These are phyloP conservation scores for Paramyrothecium roridum DNA, from an alignment of 2,329 filamentous ascomycete species.

Conservation along the genomic window DNA sequence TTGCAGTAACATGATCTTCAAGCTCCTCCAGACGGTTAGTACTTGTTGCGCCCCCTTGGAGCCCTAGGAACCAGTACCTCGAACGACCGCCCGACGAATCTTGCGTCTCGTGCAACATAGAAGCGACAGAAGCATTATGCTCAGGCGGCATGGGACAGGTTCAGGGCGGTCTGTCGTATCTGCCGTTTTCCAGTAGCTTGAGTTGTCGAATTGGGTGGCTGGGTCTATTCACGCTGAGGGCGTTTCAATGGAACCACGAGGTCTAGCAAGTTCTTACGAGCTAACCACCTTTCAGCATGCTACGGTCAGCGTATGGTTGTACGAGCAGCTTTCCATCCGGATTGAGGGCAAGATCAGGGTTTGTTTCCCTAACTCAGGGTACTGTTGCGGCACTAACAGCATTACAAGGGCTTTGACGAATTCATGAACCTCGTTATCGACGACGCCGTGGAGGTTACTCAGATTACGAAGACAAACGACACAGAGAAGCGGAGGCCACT, in stretches of 20 bases:
- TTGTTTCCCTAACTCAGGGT: constrained; percentile 25
- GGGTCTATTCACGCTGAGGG: background rate
- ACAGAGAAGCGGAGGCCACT: constrained; percentile 75
- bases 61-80: too few relatives aligned
- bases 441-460: constrained; percentile 88
- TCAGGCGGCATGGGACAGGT: too few relatives aligned
- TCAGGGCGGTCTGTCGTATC: background rate
- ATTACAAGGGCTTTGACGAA: constrained; percentile 86
- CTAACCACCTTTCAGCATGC: constrained; percentile 53
- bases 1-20: constrained; percentile 53
- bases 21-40: constrained; percentile 68
- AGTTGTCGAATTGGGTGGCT: background rate
- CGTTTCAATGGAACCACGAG: background rate
- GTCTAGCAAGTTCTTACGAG: background rate
- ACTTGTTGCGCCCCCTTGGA: background rate
- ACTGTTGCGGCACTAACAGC: constrained; percentile 2
- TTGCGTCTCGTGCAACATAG: too few relatives aligned
- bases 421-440: constrained; percentile 99
- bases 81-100: too few relatives aligned
- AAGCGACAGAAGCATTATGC: too few relatives aligned
- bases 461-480: constrained; percentile 73
- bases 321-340: constrained; percentile 89
- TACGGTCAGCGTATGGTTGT: constrained; percentile 92
- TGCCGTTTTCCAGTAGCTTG: background rate
- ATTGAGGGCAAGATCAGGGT: constrained; percentile 97